Conservation (phyloP, 768 basidiomycete genomes). For the Dacryopinax spathularia region DNA sequence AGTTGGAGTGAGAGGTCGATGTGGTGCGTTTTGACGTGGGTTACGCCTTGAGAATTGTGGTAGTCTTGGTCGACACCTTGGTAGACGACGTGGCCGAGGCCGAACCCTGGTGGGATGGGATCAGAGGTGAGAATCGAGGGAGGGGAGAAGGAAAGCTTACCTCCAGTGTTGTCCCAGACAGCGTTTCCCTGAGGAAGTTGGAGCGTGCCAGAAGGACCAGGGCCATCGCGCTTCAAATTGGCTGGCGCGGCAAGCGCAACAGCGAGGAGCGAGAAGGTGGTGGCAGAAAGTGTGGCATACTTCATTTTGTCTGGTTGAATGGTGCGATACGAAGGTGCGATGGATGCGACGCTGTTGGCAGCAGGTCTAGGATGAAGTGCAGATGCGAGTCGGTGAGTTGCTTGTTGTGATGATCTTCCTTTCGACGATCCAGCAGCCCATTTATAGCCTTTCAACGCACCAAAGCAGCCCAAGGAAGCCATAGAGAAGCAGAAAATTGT, state of each 20-base stretch:
- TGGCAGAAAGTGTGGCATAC: background rate
- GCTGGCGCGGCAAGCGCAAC: background rate
- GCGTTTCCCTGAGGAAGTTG: background rate
- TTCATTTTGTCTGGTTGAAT: background rate
- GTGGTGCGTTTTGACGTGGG: conserved; percentile 1
- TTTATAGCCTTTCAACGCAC: background rate
- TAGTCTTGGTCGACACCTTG: background rate
- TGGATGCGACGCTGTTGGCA: background rate
- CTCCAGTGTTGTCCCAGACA: background rate
- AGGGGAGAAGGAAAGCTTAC: background rate
- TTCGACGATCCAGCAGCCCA: background rate
- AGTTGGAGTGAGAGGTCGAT: background rate
- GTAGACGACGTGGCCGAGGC: conserved; percentile 1
- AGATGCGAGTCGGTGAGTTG: background rate
- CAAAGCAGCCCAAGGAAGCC: background rate
- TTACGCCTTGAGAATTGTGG: background rate
- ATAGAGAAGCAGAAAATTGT: background rate
- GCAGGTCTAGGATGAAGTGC: background rate
- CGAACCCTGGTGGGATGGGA: background rate
- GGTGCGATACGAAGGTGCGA: background rate
- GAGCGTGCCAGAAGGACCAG: background rate
- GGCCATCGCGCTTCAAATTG: background rate
- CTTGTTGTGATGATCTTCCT: background rate
- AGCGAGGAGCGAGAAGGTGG: background rate
- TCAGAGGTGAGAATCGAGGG: too few relatives aligned